Evolutionary conservation across 331 rosid species (phyloP).

Genomic region (Quercus phellos): DNA sequence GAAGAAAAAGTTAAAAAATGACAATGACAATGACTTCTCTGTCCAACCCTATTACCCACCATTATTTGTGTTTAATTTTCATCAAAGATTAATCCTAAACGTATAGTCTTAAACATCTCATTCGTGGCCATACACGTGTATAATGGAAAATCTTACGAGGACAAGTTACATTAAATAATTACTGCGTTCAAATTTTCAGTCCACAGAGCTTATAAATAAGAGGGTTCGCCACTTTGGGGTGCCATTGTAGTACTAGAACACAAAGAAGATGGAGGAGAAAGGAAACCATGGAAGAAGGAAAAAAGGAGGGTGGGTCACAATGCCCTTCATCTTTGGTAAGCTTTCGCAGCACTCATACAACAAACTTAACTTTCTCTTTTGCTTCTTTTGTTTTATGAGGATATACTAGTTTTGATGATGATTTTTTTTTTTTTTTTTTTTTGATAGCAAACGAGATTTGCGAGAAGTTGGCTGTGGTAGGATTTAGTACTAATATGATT

Average conservation of each 20-base stretch:
- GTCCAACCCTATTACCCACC: not conserved
- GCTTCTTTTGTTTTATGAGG: not conserved
- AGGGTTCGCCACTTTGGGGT: not conserved
- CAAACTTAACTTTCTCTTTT: not conserved
- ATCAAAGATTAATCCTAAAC: not conserved
- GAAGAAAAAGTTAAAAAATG: not conserved
- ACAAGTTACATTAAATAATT: slow-evolving; percentile 11
- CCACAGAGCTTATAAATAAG: slow-evolving; percentile 27
- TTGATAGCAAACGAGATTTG: slow-evolving; percentile 56
- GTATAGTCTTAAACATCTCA: not conserved
- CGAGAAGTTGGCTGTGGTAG: slow-evolving; percentile 96
- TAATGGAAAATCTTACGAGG: not conserved
- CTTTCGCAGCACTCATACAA: not conserved
- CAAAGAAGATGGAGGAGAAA: slow-evolving; percentile 37
- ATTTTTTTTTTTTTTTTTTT: not conserved
- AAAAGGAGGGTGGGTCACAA: slow-evolving; percentile 75
- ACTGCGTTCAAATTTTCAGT: not conserved
- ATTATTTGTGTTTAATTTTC: not conserved
- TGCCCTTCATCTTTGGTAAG: slow-evolving; percentile 97
- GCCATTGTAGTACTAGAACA: slow-evolving; percentile 7
- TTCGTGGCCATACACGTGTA: not conserved
- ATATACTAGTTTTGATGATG: not conserved
- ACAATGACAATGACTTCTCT: no score
- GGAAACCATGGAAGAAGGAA: slow-evolving; percentile 31
- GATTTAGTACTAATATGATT: slow-evolving; percentile 72